Conservation (phyloP, 371 early-diverging fungal genomes). For the Haplosporangium sp. region DNA sequence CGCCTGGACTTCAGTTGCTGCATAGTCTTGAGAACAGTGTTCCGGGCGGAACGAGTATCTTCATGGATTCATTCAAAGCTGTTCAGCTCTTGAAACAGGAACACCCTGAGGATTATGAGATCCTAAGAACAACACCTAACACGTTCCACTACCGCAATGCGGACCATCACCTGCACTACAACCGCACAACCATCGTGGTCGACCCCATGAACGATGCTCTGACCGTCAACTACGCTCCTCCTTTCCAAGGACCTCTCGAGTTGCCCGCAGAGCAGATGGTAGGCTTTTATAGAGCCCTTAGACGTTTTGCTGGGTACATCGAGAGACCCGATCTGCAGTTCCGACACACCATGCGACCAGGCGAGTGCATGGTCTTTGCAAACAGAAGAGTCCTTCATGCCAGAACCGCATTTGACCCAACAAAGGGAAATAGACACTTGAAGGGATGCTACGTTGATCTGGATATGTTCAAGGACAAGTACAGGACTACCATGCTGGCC, state of each 20-base stretch:
- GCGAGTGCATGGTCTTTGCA: slow-evolving; percentile 83
- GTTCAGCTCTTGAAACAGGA: slow-evolving; percentile 67
- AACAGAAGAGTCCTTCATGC: slow-evolving; percentile 91
- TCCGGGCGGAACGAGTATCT: slow-evolving; percentile 82
- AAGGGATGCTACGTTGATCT: slow-evolving; percentile 85
- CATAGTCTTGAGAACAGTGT: slow-evolving; percentile 85
- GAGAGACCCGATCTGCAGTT: slow-evolving; percentile 68
- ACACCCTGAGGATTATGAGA: slow-evolving; percentile 71
- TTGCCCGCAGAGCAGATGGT: slow-evolving; percentile 58
- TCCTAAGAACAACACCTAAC: slow-evolving; percentile 70
- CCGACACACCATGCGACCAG: slow-evolving; percentile 75
- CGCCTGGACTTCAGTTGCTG: slow-evolving; percentile 88
- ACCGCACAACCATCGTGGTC: slow-evolving; percentile 77
- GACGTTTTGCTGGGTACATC: slow-evolving; percentile 72
- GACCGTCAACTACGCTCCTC: slow-evolving; percentile 85
- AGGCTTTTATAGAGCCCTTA: slow-evolving; percentile 80
- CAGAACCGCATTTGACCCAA: slow-evolving; percentile 79
- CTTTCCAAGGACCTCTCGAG: slow-evolving; percentile 89
- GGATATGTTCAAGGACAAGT: slow-evolving; percentile 83
- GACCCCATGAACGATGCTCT: slow-evolving; percentile 58
- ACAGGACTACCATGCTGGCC: slow-evolving; percentile 37
- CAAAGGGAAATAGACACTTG: slow-evolving; percentile 79
- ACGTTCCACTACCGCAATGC: slow-evolving; percentile 88
- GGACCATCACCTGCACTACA: slow-evolving; percentile 78
- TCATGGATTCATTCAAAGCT: slow-evolving; percentile 82